phyloP scores from a whole-genome alignment of 2,329 filamentous ascomycete species.

The Diaporthe destruens region DNA sequence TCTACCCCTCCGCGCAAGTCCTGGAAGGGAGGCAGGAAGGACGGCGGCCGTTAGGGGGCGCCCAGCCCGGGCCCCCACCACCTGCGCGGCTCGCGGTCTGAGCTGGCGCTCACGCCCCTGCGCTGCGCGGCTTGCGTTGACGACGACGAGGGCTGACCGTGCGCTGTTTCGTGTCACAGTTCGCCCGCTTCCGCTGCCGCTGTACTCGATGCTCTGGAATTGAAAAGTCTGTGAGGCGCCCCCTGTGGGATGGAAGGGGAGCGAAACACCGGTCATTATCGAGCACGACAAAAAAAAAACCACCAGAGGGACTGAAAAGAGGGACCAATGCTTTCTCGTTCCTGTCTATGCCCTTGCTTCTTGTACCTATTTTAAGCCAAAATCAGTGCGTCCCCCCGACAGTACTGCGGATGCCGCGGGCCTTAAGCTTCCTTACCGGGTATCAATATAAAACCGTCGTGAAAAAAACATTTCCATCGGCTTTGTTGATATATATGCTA shows the following conservation, averaged over 20 bases:
- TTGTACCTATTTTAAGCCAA: conserved; percentile 18
- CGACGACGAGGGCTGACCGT: conserved; percentile 20
- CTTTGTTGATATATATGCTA: conserved; percentile 20
- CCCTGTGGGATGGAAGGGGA: not conserved
- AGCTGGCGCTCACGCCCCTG: not conserved
- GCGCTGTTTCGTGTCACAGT: conserved; percentile 7
- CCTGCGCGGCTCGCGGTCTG: not conserved
- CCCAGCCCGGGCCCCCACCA: not conserved
- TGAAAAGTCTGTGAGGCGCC: not conserved
- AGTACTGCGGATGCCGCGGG: conserved; percentile 21
- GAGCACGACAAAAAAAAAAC: not conserved
- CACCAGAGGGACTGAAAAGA: not conserved
- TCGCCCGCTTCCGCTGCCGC: conserved; percentile 11
- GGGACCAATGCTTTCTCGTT: conserved; percentile 10
- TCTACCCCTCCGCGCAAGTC: conserved; percentile 29
- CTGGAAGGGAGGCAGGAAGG: conserved; percentile 30
- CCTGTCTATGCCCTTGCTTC: conserved; percentile 20
- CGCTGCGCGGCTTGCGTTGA: conserved; percentile 7
- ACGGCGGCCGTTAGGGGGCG: conserved; percentile 12
- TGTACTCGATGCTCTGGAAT: conserved; percentile 19
- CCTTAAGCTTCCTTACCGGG: conserved; percentile 29
- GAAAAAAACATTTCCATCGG: conserved; percentile 3
- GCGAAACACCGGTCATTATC: not conserved
- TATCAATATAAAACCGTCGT: conserved; percentile 38
- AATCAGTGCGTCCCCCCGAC: conserved; percentile 20